Evolutionary conservation across 176 grass and related monocot species (phyloP).

Genomic region (Bolboschoenus planiculmis): DNA sequence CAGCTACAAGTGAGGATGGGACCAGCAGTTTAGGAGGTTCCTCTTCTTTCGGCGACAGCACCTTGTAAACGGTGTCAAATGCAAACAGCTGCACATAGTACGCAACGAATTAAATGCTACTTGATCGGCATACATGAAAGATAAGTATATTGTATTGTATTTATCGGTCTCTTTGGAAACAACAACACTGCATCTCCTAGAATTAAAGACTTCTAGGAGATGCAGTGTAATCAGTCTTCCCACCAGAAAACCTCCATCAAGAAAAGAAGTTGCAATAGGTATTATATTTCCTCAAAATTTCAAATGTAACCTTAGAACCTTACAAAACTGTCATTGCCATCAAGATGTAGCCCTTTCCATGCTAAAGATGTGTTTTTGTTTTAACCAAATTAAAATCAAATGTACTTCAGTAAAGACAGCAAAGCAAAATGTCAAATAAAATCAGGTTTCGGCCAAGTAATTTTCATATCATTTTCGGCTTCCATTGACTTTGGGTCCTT

Average conservation of each 20-base stretch:
- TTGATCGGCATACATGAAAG: background rate
- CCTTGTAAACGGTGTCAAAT: slow-evolving; percentile 69
- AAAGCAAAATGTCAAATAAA: background rate
- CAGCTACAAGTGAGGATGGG: slow-evolving; percentile 57
- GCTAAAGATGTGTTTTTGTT: background rate
- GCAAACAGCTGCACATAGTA: slow-evolving; percentile 51
- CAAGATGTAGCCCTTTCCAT: background rate
- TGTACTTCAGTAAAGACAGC: background rate
- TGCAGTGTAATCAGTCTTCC: background rate
- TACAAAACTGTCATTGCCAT: background rate
- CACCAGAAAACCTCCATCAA: background rate
- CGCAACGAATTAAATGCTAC: background rate
- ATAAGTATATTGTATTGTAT: background rate
- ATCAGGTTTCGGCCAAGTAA: background rate
- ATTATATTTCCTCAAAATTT: background rate
- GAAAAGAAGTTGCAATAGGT: background rate
- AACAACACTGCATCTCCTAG: background rate
- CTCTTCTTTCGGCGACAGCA: slow-evolving; percentile 41
- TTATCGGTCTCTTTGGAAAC: background rate
- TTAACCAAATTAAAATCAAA: background rate
- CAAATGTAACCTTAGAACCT: background rate
- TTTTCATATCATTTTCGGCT: background rate
- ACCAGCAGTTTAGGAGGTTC: slow-evolving; percentile 47
- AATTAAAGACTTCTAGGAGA: too few species aligned
- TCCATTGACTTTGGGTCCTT: background rate